Conservation (phyloP, 805 yeast genomes). For the Lipomyces anomalus region DNA sequence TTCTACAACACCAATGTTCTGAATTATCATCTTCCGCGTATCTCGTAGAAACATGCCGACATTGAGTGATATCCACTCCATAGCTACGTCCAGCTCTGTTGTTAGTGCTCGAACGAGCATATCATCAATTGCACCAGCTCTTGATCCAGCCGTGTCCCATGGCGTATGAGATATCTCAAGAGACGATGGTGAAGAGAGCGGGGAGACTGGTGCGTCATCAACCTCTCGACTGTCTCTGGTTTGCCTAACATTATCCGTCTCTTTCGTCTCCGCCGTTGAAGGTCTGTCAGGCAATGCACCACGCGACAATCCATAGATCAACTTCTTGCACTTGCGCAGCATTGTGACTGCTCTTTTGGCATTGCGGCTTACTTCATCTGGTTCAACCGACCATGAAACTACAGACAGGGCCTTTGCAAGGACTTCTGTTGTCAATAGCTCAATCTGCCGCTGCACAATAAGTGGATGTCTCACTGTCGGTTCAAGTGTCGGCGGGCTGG, state of each 20-base stretch:
- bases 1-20: conserved; percentile 23
- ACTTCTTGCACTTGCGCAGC: conserved; percentile 5
- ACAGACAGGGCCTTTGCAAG: conserved; percentile 4
- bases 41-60: conserved; percentile 15
- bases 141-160: no score
- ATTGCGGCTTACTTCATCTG: no score
- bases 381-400: no score
- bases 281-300: conserved; percentile 12
- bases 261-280: no score
- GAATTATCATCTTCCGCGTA: conserved; percentile 20
- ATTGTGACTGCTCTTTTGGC: conserved; percentile 6
- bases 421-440: conserved; percentile 10
- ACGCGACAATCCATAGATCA: conserved; percentile 7
- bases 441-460: conserved; percentile 15
- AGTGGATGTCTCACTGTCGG: conserved; percentile 1
- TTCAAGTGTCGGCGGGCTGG: neutral
- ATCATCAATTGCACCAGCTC: conserved; percentile 3
- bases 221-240: no score
- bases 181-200: no score
- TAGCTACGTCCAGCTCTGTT: conserved; percentile 1
- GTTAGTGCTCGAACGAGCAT: conserved; percentile 2
- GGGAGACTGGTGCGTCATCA: no score
- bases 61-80: neutral
- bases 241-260: no score
- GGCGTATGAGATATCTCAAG: no score